phyloP scores from a whole-genome alignment of 192 early-diverging fungal genomes.

The Entomortierella beljakovae region DNA sequence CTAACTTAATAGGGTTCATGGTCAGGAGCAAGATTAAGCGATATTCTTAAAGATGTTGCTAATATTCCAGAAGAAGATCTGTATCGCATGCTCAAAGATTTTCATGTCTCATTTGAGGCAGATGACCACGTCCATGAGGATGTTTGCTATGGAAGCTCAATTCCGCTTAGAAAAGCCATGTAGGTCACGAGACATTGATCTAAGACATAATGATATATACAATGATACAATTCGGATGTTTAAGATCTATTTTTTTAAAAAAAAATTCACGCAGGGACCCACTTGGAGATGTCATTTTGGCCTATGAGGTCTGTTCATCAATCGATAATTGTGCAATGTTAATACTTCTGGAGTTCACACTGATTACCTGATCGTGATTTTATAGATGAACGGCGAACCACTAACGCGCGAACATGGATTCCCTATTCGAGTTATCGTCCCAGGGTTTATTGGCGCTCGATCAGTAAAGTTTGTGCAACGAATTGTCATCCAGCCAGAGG shows the following conservation, averaged over 20 bases:
- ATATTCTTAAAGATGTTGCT: constrained; percentile 71
- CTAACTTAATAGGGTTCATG: constrained; percentile 73
- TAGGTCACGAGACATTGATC: constrained; percentile 25
- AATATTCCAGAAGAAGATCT: constrained; percentile 63
- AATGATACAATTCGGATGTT: background rate
- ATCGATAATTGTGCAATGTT: background rate
- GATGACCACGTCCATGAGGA: constrained; percentile 76
- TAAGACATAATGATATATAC: background rate
- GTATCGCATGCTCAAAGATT: constrained; percentile 61
- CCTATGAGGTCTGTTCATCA: constrained; percentile 69
- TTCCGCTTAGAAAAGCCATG: constrained; percentile 74
- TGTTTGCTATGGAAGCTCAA: constrained; percentile 75
- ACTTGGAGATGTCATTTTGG: constrained; percentile 74
- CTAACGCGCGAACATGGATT: constrained; percentile 88
- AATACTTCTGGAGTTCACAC: constrained; percentile 7
- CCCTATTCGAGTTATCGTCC: constrained; percentile 90
- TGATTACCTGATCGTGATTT: background rate
- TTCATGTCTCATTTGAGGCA: constrained; percentile 74
- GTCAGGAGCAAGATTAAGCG: constrained; percentile 81
- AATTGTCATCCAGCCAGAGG: constrained; percentile 73
- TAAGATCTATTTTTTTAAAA: background rate
- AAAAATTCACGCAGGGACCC: constrained; percentile 51
- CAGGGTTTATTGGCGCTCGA: constrained; percentile 91
- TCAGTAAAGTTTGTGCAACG: constrained; percentile 89
- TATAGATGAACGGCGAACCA: constrained; percentile 78